phyloP scores from a whole-genome alignment of 345 rosid genomes.

The Aurinia saxatilis region DNA sequence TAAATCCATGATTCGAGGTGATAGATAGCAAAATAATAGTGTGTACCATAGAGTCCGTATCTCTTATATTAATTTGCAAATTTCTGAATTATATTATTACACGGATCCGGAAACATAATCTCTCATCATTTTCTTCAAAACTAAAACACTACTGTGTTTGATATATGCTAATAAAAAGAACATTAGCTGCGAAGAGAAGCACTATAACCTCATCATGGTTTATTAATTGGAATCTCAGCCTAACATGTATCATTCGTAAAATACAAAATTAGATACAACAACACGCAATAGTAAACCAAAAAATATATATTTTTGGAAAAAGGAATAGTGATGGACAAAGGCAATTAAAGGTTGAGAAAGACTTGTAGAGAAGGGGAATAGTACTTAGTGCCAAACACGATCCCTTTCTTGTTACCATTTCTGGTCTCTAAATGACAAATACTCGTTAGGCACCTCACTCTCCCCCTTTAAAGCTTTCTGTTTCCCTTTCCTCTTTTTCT shows the following conservation, averaged over 20 bases:
- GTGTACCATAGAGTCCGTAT: no score
- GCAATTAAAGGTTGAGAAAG: constrained; percentile 4
- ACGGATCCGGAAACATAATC: not conserved
- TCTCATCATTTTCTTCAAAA: not conserved
- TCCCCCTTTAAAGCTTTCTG: constrained; percentile 16
- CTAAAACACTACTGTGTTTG: not conserved
- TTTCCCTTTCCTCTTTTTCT: constrained; percentile 9
- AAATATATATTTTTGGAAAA: not conserved
- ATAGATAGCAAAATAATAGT: no score
- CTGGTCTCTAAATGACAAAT: not conserved
- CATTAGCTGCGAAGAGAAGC: no score
- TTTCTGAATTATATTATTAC: not conserved
- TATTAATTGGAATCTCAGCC: not conserved
- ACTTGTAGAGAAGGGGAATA: constrained; percentile 16
- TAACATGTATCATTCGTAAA: not conserved
- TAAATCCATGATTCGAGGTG: no score
- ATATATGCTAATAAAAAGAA: not conserved
- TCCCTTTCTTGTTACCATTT: constrained; percentile 19
- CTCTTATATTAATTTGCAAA: not conserved
- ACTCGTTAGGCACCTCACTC: constrained; percentile 17
- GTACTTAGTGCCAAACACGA: constrained; percentile 17
- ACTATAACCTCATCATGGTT: not conserved
- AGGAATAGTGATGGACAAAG: constrained; percentile 7
- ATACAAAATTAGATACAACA: not conserved
- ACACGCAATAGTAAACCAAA: constrained; percentile 2